phyloP scores from a whole-genome alignment of 2,329 filamentous ascomycete genomes.

The Cephalotrichum gorgonifer region DNA sequence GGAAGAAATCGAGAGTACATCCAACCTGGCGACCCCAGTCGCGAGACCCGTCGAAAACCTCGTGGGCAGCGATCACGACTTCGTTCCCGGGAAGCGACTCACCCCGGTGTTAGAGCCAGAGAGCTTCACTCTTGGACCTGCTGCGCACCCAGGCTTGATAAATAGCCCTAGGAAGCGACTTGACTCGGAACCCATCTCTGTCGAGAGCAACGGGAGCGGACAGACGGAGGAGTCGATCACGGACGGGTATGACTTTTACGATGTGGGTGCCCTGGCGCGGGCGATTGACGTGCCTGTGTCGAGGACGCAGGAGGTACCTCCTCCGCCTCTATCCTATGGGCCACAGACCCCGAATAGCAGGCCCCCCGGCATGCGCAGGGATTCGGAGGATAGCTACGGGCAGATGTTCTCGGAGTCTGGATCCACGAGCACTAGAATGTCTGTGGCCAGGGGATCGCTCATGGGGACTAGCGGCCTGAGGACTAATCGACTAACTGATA shows the following conservation, averaged over 20 bases:
- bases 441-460: slow-evolving; percentile 11
- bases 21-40: slow-evolving; percentile 50
- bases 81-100: slow-evolving; percentile 24
- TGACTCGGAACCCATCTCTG: slow-evolving; percentile 40
- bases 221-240: slow-evolving; percentile 37
- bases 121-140: slow-evolving; percentile 38
- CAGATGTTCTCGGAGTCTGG: slow-evolving; percentile 49
- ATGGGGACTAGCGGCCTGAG: slow-evolving; percentile 3
- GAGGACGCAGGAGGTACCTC: neutral
- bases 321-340: neutral
- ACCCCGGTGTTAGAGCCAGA: slow-evolving; percentile 40
- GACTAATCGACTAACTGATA: slow-evolving; percentile 6
- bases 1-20: slow-evolving; percentile 51
- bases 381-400: slow-evolving; percentile 48
- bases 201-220: slow-evolving; percentile 38
- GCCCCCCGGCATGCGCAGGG: slow-evolving; percentile 9
- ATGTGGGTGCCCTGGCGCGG: slow-evolving; percentile 39
- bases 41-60: slow-evolving; percentile 37
- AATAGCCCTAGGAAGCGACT: slow-evolving; percentile 31
- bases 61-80: slow-evolving; percentile 14
- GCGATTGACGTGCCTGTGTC: slow-evolving; percentile 31
- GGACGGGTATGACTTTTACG: slow-evolving; percentile 58
- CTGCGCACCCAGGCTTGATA: slow-evolving; percentile 25
- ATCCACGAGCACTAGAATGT: slow-evolving; percentile 7
- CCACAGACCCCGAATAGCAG: neutral